Percentiles rank a stretch among this genome's conserved stretches.
These are phyloP conservation scores for Pythium pyrilobum DNA, from an alignment of 352 stramenopile species.

Conservation along the genomic window DNA sequence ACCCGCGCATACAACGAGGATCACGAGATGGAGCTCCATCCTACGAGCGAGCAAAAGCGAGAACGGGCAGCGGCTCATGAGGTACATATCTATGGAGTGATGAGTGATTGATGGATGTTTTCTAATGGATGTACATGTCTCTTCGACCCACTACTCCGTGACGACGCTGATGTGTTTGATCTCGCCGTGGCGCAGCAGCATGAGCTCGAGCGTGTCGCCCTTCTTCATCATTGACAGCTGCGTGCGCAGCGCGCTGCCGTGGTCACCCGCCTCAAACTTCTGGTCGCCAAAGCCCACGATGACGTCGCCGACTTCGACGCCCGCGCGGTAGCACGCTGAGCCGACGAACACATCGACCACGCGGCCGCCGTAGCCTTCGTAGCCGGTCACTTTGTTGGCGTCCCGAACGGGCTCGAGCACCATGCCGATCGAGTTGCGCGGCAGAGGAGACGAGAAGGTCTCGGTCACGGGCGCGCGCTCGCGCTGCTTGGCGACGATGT, in stretches of 20 bases:
- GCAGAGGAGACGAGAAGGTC: constrained; percentile 32
- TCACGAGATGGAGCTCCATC: too few species aligned
- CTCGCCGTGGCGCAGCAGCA: constrained; percentile 32
- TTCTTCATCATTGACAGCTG: constrained; percentile 53
- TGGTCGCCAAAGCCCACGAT: constrained; percentile 46
- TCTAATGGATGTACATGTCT: not conserved
- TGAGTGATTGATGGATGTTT: not conserved
- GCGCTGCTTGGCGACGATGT: constrained; percentile 36
- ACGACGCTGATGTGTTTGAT: constrained; percentile 37
- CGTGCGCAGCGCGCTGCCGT: constrained; percentile 43
- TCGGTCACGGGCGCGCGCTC: constrained; percentile 29
- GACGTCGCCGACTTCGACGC: constrained; percentile 42
- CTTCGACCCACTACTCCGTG: constrained; percentile 36
- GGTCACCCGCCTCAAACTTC: constrained; percentile 39
- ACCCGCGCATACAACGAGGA: too few species aligned
- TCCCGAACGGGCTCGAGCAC: constrained; percentile 43
- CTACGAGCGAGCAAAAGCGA: too few species aligned
- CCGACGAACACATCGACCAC: constrained; percentile 50
- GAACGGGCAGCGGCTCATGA: too few species aligned
- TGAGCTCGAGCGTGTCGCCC: constrained; percentile 40
- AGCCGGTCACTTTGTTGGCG: constrained; percentile 23
- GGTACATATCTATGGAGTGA: too few species aligned
- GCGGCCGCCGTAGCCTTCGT: constrained; percentile 36
- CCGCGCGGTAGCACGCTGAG: constrained; percentile 41
- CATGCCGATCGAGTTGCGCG: constrained; percentile 44